Conservation (phyloP, 1,139 yeast genomes). For the Hansenula lynferdii region DNA sequence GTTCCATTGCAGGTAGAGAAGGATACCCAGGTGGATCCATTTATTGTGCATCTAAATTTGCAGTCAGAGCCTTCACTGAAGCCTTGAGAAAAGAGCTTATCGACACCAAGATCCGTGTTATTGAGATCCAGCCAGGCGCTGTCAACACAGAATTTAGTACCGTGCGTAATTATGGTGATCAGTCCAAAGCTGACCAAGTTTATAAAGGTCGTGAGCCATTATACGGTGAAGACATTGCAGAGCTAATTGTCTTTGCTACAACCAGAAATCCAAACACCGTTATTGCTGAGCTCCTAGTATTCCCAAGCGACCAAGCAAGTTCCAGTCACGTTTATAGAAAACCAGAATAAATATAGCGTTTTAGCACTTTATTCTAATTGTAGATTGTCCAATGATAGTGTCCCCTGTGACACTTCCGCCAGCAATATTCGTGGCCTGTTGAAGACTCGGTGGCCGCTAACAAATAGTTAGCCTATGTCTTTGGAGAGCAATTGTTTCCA, state of each 20-base stretch:
- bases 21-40: conserved; percentile 71
- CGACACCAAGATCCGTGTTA: conserved; percentile 54
- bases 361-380: too few species aligned
- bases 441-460: too few species aligned
- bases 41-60: conserved; percentile 71
- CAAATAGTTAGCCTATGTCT: too few species aligned
- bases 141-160: conserved; percentile 69
- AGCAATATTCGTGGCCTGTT: too few species aligned
- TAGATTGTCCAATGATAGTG: background rate
- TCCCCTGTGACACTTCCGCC: background rate
- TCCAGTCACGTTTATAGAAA: conserved; percentile 48
- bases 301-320: conserved; percentile 65
- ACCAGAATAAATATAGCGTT: conserved; percentile 10
- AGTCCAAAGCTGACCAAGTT: conserved; percentile 57
- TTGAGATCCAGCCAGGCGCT: conserved; percentile 71
- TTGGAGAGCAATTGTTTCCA: too few species aligned
- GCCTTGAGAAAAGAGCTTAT: conserved; percentile 63
- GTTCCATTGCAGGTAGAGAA: conserved; percentile 71
- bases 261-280: conserved; percentile 59
- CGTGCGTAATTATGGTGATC: conserved; percentile 50
- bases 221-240: conserved; percentile 63
- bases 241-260: conserved; percentile 51
- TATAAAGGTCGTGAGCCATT: conserved; percentile 48
- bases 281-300: conserved; percentile 61
- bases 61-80: conserved; percentile 56